Base-by-base conservation (phyloP, 2,329 filamentous ascomycete species). In the Monilinia aucupariae region DNA sequence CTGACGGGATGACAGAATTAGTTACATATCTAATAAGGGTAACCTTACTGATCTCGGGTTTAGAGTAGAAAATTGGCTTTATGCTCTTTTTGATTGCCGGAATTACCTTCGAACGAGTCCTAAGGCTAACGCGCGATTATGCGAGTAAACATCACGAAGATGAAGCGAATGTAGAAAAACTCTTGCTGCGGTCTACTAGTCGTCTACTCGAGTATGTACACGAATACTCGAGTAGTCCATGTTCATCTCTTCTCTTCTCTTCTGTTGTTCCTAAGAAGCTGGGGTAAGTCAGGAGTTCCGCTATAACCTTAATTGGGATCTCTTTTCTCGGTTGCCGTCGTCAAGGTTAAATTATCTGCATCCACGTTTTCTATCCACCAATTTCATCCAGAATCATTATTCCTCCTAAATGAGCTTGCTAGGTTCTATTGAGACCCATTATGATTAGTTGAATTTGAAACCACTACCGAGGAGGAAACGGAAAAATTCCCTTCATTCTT, bases 381-480 rank as follows among this genome's bases (percentile, higher is more conserved):
- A 39, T 8, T 50, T 65, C 52, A 62, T 41, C 52, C 43, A 62
- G 34, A 62, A 58, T 62, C n/a, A n/a, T n/a, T n/a, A n/a, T n/a
- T n/a, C n/a, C 13, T 1, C 17, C 22, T 25, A 32, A 22, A 20
- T 17, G 51, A 39, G 50, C 30, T 27, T 37, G 47, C 27, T 10
- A 43, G n/a, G 25, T 32, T 49, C 22, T 20, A 17, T 34, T 22
- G 10, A 13, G n/a, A 15, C 41, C 41, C 54, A 47, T 56, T 32
- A n/a, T n/a, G n/a, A n/a, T 56, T 25, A 47, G 34, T 20, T 20
- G 27, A n/a, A 9, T 34, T 34, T n/a, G 30, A 45, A 47, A 15
- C 43, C 17, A 39, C n/a, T n/a, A 27, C n/a, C n/a, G n/a, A n/a
- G n/a, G n/a, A n/a, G n/a, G 20, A 25, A 34, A 49, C 45, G 15